These are phyloP conservation scores for Solanum ossicruentum DNA, from an alignment of 257 asterid species.

Conservation along the genomic window DNA sequence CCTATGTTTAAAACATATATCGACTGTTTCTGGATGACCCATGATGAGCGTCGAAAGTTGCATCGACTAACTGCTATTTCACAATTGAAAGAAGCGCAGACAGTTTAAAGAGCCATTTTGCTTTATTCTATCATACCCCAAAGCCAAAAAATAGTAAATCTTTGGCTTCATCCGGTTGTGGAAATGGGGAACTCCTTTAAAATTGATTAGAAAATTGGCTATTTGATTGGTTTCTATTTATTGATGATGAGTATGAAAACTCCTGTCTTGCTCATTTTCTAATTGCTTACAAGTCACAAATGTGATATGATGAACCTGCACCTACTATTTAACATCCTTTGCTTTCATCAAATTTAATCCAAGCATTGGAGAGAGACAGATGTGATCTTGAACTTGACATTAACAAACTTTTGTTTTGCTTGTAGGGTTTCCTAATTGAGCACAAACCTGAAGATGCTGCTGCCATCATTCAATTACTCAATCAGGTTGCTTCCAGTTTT, in stretches of 20 bases:
- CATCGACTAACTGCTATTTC: too few species aligned
- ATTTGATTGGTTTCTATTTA: neutral
- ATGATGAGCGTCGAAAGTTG: too few species aligned
- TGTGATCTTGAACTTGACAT: neutral
- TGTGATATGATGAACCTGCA: neutral
- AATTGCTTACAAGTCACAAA: neutral
- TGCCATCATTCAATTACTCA: slow-evolving; percentile 48
- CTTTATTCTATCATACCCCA: too few species aligned
- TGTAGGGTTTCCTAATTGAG: slow-evolving; percentile 74
- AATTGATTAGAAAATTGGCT: neutral
- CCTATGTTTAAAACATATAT: too few species aligned
- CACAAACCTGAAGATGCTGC: slow-evolving; percentile 70
- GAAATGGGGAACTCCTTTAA: neutral
- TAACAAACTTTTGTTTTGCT: slow-evolving; percentile 1
- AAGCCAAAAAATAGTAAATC: too few species aligned
- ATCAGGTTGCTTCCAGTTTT: slow-evolving; percentile 36
- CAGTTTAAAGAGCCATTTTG: too few species aligned
- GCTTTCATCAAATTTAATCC: neutral
- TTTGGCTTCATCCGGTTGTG: too few species aligned
- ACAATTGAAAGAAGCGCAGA: too few species aligned
- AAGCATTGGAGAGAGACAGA: neutral
- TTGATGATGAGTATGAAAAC: neutral
- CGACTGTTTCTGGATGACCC: too few species aligned
- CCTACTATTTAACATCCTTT: neutral
- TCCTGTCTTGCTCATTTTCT: neutral